Base-by-base conservation (phyloP, 2,329 filamentous ascomycete species). In the Aspergillus pseudoviridinutans region DNA sequence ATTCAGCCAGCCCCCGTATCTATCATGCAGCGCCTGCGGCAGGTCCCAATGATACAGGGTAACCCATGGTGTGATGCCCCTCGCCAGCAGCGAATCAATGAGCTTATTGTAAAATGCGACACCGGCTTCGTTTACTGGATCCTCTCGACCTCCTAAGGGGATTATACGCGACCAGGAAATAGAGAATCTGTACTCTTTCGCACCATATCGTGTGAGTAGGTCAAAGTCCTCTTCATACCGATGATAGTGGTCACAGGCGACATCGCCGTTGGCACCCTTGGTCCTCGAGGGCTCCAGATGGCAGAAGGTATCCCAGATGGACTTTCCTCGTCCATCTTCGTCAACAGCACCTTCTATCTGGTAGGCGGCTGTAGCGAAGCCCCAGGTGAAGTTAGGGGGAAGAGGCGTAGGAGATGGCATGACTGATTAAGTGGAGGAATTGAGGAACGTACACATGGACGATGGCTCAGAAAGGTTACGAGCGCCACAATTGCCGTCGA, bases 191-290 rank as follows among this genome's bases (percentile, higher is more conserved):
- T 72, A 74, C 28, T 64, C 64, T 22, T 68, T 64, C 10, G 64
- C 64, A 20, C 68, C 70, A 47, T 66, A 67, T 27, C 62, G 59
- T 8, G 66, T 60, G 41, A 71, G 51, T 12, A 67, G 60, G 35
- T 61, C 62, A 51, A 69, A 60, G 59, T 79, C 79, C 65, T 78
- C 70, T 52, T 78, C 76, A 63, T 78, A 79, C 3, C 74, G 67
- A 58, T 79, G 77, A 59, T 80, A 80, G 53, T 79, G 71, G 53
- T 79, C 75, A 53, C 76, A 73, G 1, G 75, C 74, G 20, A 84
- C 66, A 62, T 84, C 80, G 0, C 78, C 81, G 41, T 70, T 78
- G 38, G 70, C 72, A 62, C 51, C 70, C 56, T 57, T 69, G 60
- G 60, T 72, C 57, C 58, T 60, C 55, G 27, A 64, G 24, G 55